These are phyloP conservation scores for Xerocomus minutiporus DNA, from an alignment of 1,284 basidiomycete genomes.

Conservation along the genomic window DNA sequence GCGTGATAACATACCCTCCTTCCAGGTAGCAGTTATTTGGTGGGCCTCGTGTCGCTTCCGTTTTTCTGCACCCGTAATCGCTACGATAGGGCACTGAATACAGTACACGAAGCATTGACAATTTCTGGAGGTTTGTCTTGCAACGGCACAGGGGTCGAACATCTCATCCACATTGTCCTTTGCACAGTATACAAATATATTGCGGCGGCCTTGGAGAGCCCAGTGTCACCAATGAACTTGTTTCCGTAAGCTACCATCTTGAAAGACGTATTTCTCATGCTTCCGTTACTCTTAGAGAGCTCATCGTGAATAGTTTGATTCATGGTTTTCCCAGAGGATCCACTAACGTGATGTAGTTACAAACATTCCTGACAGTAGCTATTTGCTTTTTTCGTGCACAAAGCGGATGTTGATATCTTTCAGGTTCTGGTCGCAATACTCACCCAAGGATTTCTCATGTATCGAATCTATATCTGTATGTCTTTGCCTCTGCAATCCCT, in stretches of 20 bases:
- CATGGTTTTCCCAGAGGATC: neutral
- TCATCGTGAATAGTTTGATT: constrained; percentile 9
- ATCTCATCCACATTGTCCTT: neutral
- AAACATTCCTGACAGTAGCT: constrained; percentile 6
- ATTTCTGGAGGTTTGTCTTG: constrained; percentile 8
- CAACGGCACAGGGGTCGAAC: no score
- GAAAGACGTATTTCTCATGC: neutral
- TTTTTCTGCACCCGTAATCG: neutral
- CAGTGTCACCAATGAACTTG: neutral
- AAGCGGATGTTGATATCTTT: neutral
- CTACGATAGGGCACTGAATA: constrained; percentile 6
- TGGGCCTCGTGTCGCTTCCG: neutral
- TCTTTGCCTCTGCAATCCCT: neutral
- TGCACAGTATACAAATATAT: constrained; percentile 14
- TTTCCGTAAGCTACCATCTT: constrained; percentile 3
- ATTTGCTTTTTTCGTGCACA: no score
- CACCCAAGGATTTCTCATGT: constrained; percentile 12
- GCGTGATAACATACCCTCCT: neutral
- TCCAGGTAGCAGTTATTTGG: constrained; percentile 10
- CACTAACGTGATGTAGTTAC: constrained; percentile 10
- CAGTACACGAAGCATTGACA: constrained; percentile 5
- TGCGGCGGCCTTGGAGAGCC: constrained; percentile 1
- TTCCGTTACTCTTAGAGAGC: constrained; percentile 8
- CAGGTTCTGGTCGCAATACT: constrained; percentile 4
- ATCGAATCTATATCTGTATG: constrained; percentile 15